Evolutionary conservation across 768 basidiomycete genomes (phyloP), one percentile per base, ranked within the genome.

Genomic region (Calvatia gigantea): DNA sequence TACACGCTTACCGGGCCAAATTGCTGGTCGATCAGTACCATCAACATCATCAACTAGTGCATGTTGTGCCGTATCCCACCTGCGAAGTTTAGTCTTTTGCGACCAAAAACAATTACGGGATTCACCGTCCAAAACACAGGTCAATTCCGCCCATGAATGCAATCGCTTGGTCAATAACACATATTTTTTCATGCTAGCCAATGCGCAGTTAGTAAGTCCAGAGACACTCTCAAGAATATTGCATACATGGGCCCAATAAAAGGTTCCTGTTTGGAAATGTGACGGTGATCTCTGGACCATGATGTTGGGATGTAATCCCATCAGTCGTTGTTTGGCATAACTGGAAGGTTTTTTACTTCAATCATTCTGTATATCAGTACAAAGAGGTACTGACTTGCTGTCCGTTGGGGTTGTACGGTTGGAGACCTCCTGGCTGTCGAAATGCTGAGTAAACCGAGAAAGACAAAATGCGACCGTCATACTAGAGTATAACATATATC

Each of bases 71-170:
- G 96, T 96, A 67, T 99, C 97, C 97, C 96, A 98, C 65, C 88
- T 90, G 49, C 23, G 31, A 33, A 58, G 38, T 46, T 42, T 39
- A n/a, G 17, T 37, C 4, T 25, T 27, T 17, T 25, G 53, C 19
- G 17, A 31, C 2, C 45, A 17, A 35, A 8, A 28, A 14, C 27
- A 27, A 44, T 48, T 25, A 23, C 21, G 8, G 17, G 35, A 17
- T 44, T 43, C 58, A 87, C 83, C 92, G 79, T 64, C 94, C 93
- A 62, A 94, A 97, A 68, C 91, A 96, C 31, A 96, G 79, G 70
- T 99, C 97, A 39, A 99, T 71, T 2, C 97, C 97, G 15, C 97
- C 97, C 92, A 94, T 97, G 73, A 98, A 99, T 0, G 91, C 95
- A 60, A 98, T 97, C 1, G 93, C 85, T 67, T 97, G 91, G 67